Base-by-base conservation (phyloP, 1,139 yeast genomes). In the Kurtzmaniella quercitrusa region DNA sequence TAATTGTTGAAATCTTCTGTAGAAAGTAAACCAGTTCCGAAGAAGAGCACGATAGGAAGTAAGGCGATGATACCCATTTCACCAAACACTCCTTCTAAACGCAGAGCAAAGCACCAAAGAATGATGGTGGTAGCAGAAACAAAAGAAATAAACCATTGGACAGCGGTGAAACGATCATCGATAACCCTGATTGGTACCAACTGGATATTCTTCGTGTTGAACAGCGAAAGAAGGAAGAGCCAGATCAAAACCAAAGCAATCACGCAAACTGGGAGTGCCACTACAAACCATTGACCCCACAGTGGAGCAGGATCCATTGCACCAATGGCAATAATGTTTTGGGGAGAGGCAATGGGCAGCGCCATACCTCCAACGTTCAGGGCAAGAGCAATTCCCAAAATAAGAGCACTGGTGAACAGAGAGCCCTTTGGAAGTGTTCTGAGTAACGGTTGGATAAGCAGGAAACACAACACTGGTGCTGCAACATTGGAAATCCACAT, bases 401-500 rank as follows among this genome's bases (percentile, higher is more conserved):
- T 80, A 45, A 84, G 68, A 1, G 89, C 84, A 51, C 78, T 73
- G 12, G 78, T 81, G 56, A 82, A 81, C 38, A 74, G 79, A 0
- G 85, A 75, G 11, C 78, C 82, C 38, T 77, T 75, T 7, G 85
- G 82, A 39, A 83, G 63, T 1, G 85, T 77, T 53, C 86, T 74
- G 44, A 83, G 66, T 21, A 84, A 66, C 11, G 89, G 88, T 52
- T 77, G 80, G 45, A 82, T 75, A 49, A 84, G 68, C 1, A 87
- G 80, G 57, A 81, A 83, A 53, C 89, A 82, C 43, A 84, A 66
- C 3, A 83, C 89, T 3, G 91, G 91, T 0, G 89, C 83, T 0
- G 91, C 91, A 43, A 84, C 90, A 54, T 84, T 84, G 2, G 88
- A 82, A 33, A 84, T 83, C 87, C 89, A 83, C 87, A 83, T 82